A percentile compares a stretch with the other conserved stretches of the same genome.
These are phyloP conservation scores for Beauveria australis DNA, from an alignment of 2,329 filamentous ascomycete genomes.

Conservation along the genomic window DNA sequence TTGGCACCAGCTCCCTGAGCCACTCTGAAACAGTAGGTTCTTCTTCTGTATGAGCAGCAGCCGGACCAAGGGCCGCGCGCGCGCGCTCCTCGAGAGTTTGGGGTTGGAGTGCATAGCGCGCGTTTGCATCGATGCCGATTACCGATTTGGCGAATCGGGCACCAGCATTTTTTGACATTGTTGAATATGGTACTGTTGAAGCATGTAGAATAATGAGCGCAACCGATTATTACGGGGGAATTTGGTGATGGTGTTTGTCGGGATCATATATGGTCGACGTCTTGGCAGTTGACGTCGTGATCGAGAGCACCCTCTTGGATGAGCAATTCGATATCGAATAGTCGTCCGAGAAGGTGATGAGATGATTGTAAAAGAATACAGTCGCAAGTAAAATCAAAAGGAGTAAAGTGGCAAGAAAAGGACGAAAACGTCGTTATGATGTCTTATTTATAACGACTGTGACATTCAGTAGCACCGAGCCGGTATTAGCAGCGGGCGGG, in stretches of 20 bases:
- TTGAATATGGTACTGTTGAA: not conserved
- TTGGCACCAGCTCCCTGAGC: constrained; percentile 47
- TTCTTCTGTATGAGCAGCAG: constrained; percentile 44
- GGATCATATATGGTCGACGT: not conserved
- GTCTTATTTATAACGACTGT: not conserved
- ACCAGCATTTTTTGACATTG: not conserved
- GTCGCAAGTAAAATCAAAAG: not conserved
- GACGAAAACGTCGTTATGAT: not conserved
- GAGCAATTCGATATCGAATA: not conserved
- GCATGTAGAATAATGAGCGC: not conserved
- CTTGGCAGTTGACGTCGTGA: constrained; percentile 1
- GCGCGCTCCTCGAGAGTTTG: constrained; percentile 20
- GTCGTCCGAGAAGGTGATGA: not conserved
- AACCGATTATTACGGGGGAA: too few species aligned
- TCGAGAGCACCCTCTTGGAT: not conserved
- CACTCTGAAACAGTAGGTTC: constrained; percentile 60
- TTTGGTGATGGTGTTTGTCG: not conserved
- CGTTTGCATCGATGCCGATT: constrained; percentile 24
- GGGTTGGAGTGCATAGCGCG: constrained; percentile 20
- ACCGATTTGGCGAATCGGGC: constrained; percentile 18
- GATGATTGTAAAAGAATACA: not conserved
- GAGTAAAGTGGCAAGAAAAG: not conserved
- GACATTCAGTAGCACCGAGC: constrained; percentile 2
- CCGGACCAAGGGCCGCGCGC: constrained; percentile 18
- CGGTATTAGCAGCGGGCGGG: not conserved